These are phyloP conservation scores for Eucalyptus camaldulensis DNA, from an alignment of 345 rosid genomes.

Conservation along the genomic window DNA sequence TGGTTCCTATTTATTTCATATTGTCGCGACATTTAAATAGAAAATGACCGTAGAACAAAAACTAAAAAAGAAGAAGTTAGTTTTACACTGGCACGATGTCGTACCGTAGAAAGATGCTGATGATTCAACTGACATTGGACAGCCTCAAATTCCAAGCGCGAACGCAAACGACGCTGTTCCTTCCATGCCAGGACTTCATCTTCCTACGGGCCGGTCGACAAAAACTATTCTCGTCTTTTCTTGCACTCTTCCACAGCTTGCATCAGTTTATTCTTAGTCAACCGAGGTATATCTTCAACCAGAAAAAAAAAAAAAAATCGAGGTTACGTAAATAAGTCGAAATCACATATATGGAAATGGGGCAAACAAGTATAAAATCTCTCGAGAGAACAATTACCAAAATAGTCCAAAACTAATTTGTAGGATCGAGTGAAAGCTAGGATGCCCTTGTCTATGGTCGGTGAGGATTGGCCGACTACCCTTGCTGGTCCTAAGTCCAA, in stretches of 20 bases:
- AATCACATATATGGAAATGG: too few species aligned
- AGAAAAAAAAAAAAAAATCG: too few species aligned
- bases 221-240: background rate
- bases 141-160: background rate
- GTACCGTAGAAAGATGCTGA: background rate
- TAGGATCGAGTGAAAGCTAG: too few species aligned
- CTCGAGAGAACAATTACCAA: too few species aligned
- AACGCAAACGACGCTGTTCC: background rate
- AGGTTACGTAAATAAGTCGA: too few species aligned
- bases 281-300: too few species aligned
- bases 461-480: too few species aligned
- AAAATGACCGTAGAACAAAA: background rate
- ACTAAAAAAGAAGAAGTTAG: background rate
- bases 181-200: background rate
- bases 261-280: background rate
- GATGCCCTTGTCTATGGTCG: rapidly evolving
- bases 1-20: background rate
- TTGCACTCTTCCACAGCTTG: background rate
- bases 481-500: too few species aligned
- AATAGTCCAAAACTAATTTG: too few species aligned
- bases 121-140: background rate
- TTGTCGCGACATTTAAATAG: background rate
- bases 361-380: too few species aligned
- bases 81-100: background rate
- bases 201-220: background rate